phyloP scores from a whole-genome alignment of 805 yeast species.

The Nakazawaea ishiwadae region DNA sequence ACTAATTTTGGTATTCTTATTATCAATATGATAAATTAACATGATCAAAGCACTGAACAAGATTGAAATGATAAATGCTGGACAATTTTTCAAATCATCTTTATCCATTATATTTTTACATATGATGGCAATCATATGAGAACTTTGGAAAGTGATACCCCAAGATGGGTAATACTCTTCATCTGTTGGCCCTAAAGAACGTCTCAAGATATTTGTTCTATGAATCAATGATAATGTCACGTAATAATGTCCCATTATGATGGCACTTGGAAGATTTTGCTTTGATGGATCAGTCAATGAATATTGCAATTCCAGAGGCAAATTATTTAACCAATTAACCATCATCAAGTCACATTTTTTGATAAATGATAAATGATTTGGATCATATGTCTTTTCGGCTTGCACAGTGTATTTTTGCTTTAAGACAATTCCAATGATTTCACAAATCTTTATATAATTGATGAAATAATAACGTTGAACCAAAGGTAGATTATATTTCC shows the following conservation, averaged over 20 bases:
- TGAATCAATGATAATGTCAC: constrained; percentile 68
- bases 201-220: constrained; percentile 57
- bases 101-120: constrained; percentile 47
- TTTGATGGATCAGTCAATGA: constrained; percentile 48
- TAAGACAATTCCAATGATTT: constrained; percentile 64
- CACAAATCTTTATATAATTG: constrained; percentile 60
- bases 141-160: constrained; percentile 80
- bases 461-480: constrained; percentile 55
- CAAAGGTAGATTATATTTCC: constrained; percentile 38
- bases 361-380: constrained; percentile 31
- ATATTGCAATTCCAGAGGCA: constrained; percentile 61
- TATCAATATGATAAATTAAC: constrained; percentile 13
- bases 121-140: constrained; percentile 66
- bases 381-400: constrained; percentile 48
- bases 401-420: constrained; percentile 68
- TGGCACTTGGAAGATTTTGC: constrained; percentile 53
- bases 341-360: constrained; percentile 67
- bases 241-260: constrained; percentile 66
- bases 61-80: constrained; percentile 45
- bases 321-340: constrained; percentile 69
- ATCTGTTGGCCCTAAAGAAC: constrained; percentile 7
- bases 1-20: constrained; percentile 11
- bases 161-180: constrained; percentile 55
- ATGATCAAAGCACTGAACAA: constrained; percentile 12
- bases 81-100: constrained; percentile 45